Evolutionary conservation across 2,329 filamentous ascomycete genomes (phyloP).

Genomic region (Arthrobotrys conoides): DNA sequence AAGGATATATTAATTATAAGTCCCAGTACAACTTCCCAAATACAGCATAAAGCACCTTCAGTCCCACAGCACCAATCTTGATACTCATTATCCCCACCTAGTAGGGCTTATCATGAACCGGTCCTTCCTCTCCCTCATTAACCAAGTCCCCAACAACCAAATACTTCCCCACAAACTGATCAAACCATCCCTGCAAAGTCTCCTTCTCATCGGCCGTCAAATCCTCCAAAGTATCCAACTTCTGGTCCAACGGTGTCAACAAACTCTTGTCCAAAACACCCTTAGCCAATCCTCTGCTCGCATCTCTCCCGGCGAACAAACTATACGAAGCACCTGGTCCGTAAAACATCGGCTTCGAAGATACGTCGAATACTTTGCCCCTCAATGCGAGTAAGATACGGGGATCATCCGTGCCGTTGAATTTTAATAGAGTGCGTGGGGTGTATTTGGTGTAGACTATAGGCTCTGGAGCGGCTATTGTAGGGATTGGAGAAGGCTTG

Average conservation of each 20-base stretch:
- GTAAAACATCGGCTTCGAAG: slow-evolving; percentile 87
- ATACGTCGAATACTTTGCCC: slow-evolving; percentile 91
- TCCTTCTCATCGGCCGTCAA: slow-evolving; percentile 74
- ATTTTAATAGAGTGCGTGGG: slow-evolving; percentile 84
- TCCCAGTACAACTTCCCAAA: not conserved
- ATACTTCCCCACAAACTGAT: slow-evolving; percentile 93
- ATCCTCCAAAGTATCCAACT: slow-evolving; percentile 71
- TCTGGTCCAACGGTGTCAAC: slow-evolving; percentile 80
- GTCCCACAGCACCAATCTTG: not conserved
- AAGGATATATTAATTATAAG: slow-evolving; percentile 8
- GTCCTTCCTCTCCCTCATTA: slow-evolving; percentile 64
- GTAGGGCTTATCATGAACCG: slow-evolving; percentile 34
- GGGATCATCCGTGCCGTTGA: slow-evolving; percentile 80
- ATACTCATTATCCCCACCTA: not conserved
- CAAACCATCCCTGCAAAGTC: slow-evolving; percentile 85
- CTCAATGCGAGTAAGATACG: slow-evolving; percentile 94
- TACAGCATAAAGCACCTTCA: not conserved
- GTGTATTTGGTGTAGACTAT: slow-evolving; percentile 79
- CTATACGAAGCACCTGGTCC: slow-evolving; percentile 94
- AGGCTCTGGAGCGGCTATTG: slow-evolving; percentile 71
- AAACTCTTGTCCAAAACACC: slow-evolving; percentile 96
- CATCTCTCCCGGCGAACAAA: slow-evolving; percentile 96
- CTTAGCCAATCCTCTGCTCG: slow-evolving; percentile 86
- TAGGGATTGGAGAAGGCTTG: slow-evolving; percentile 69
- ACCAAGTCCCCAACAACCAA: slow-evolving; percentile 91